Conservation (phyloP, 1,139 yeast genomes). For the Yamadazyma triangularis region DNA sequence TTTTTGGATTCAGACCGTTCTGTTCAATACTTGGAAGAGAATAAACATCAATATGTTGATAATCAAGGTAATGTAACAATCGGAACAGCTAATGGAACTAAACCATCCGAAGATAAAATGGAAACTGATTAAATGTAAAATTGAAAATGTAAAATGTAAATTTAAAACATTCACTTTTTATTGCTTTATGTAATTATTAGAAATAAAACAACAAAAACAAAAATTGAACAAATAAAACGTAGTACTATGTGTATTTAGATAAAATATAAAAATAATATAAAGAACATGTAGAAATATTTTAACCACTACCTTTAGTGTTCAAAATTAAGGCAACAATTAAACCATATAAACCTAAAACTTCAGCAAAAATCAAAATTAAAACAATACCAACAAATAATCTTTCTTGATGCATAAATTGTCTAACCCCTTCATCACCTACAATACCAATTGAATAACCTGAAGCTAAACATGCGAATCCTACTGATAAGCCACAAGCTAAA, state of each 20-base stretch:
- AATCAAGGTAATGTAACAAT: constrained; percentile 63
- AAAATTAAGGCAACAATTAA: constrained; percentile 87
- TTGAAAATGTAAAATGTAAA: not conserved
- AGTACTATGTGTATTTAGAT: no score
- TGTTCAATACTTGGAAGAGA: constrained; percentile 72
- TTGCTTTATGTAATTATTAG: no score
- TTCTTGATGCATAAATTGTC: constrained; percentile 96
- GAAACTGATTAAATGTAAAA: constrained; percentile 35
- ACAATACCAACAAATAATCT: constrained; percentile 97
- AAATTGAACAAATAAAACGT: no score
- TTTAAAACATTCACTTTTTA: no score
- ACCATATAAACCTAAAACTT: constrained; percentile 96
- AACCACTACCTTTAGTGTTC: constrained; percentile 66
- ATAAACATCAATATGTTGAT: constrained; percentile 64
- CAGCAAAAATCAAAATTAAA: constrained; percentile 95
- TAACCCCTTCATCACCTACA: constrained; percentile 98
- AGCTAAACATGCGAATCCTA: constrained; percentile 94
- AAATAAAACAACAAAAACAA: no score
- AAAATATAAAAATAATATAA: no score
- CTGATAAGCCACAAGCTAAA: constrained; percentile 90
- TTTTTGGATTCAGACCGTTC: constrained; percentile 88
- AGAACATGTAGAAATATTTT: constrained; percentile 1
- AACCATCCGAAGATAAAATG: constrained; percentile 38
- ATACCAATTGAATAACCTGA: constrained; percentile 99
- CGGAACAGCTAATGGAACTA: constrained; percentile 21